A percentile compares a stretch with the other conserved stretches of the same genome.
These are phyloP conservation scores for Xylaria cubensis DNA, from an alignment of 495 filamentous ascomycete genomes.

Conservation along the genomic window DNA sequence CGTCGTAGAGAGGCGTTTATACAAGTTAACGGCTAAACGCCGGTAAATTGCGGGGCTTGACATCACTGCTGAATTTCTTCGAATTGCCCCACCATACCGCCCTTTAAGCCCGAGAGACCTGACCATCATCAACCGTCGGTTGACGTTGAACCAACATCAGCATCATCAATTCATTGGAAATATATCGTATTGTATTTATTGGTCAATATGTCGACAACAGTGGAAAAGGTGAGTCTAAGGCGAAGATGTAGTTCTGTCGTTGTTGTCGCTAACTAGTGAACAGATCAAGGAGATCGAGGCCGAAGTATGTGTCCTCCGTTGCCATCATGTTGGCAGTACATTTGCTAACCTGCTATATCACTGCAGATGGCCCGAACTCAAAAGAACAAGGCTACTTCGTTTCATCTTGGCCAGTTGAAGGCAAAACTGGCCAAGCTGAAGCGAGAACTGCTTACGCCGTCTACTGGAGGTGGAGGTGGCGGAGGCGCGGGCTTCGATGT, in stretches of 20 bases:
- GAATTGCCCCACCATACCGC: slow-evolving; percentile 37
- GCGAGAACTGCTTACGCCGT: slow-evolving; percentile 89
- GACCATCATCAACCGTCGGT: neutral
- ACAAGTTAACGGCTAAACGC: slow-evolving; percentile 19
- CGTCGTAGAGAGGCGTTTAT: neutral
- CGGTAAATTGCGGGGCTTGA: slow-evolving; percentile 37
- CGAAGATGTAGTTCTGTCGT: slow-evolving; percentile 7
- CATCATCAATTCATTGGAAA: neutral
- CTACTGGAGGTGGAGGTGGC: slow-evolving; percentile 79
- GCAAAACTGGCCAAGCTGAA: slow-evolving; percentile 98
- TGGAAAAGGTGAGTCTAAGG: slow-evolving; percentile 77
- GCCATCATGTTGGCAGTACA: neutral
- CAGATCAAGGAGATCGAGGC: slow-evolving; percentile 98
- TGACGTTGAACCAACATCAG: neutral
- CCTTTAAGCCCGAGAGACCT: neutral
- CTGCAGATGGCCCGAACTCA: slow-evolving; percentile 89
- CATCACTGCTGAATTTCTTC: slow-evolving; percentile 41
- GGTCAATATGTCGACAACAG: slow-evolving; percentile 89
- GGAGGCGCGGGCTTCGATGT: slow-evolving; percentile 96
- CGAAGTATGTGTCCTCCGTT: slow-evolving; percentile 64
- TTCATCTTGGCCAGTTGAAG: slow-evolving; percentile 87
- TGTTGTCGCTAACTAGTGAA: slow-evolving; percentile 35
- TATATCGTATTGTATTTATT: slow-evolving; percentile 16
- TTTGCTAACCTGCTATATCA: slow-evolving; percentile 24
- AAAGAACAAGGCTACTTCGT: slow-evolving; percentile 98